Conservation (phyloP, 169 alveolate species). For the Blepharisma undulans region DNA sequence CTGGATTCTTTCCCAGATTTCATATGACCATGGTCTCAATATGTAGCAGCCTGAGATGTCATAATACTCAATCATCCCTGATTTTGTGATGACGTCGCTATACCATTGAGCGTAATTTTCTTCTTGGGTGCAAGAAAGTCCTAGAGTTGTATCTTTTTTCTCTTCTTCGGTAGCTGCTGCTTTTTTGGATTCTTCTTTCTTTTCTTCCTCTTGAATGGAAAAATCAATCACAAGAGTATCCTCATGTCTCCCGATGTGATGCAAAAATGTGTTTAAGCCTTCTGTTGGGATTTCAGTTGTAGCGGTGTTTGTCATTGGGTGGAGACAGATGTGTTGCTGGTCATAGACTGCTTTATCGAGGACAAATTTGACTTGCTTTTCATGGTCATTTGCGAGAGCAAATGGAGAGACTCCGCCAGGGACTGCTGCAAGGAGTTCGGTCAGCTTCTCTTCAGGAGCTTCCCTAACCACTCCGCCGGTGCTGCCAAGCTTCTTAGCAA, state of each 20-base stretch:
- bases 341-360: slow-evolving; percentile 45
- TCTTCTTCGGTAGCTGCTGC: slow-evolving; percentile 59
- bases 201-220: slow-evolving; percentile 45
- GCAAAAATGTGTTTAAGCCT: slow-evolving; percentile 45
- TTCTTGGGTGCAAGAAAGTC: slow-evolving; percentile 78
- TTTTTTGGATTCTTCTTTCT: slow-evolving; percentile 47
- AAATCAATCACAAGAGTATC: slow-evolving; percentile 42
- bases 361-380: slow-evolving; percentile 35
- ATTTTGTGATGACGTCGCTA: slow-evolving; percentile 91
- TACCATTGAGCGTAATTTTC: slow-evolving; percentile 88
- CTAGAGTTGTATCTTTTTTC: slow-evolving; percentile 64
- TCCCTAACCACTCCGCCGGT: slow-evolving; percentile 45
- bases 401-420: slow-evolving; percentile 54
- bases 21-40: slow-evolving; percentile 96
- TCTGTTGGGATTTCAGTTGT: slow-evolving; percentile 48
- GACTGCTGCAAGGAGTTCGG: slow-evolving; percentile 29
- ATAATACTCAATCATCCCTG: slow-evolving; percentile 98
- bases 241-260: slow-evolving; percentile 42
- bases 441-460: slow-evolving; percentile 49
- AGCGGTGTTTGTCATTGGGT: slow-evolving; percentile 60
- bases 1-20: slow-evolving; percentile 97
- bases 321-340: slow-evolving; percentile 42
- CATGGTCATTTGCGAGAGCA: slow-evolving; percentile 47
- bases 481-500: slow-evolving; percentile 49
- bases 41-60: slow-evolving; percentile 99